These are phyloP conservation scores for Cicer pinnatifidum DNA, from an alignment of 306 rosid species.

Conservation along the genomic window DNA sequence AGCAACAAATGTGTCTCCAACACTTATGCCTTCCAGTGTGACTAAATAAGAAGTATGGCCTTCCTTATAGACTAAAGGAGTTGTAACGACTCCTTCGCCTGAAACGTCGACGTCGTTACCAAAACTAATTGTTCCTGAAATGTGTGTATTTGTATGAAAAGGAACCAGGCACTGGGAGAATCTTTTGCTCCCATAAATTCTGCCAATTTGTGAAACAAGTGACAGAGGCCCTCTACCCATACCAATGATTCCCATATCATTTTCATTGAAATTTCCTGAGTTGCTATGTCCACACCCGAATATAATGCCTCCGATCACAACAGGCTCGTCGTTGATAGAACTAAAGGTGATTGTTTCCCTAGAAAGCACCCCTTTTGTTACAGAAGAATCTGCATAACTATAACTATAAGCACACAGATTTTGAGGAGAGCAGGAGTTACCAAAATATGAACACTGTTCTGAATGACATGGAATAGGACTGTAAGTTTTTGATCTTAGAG, in stretches of 20 bases:
- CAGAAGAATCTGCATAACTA: conserved; percentile 49
- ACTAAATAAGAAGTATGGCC: conserved; percentile 56
- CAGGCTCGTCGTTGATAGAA: conserved; percentile 21
- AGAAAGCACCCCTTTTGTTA: conserved; percentile 54
- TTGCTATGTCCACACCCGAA: conserved; percentile 68
- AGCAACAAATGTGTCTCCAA: conserved; percentile 55
- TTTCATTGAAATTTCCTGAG: conserved; percentile 56
- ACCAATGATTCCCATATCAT: conserved; percentile 68
- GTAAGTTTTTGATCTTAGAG: conserved; percentile 54
- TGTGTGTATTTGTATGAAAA: conserved; percentile 52
- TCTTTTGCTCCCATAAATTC: conserved; percentile 49
- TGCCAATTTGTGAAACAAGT: conserved; percentile 58
- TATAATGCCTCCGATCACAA: conserved; percentile 41
- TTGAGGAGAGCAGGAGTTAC: conserved; percentile 48
- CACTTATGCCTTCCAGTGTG: conserved; percentile 60
- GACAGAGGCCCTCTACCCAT: conserved; percentile 64
- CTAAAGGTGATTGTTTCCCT: conserved; percentile 51
- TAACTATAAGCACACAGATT: conserved; percentile 54
- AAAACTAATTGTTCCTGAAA: conserved; percentile 52
- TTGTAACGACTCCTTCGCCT: conserved; percentile 61
- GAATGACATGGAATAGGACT: conserved; percentile 52
- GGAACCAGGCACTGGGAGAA: conserved; percentile 69
- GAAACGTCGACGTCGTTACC: conserved; percentile 60
- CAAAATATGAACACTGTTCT: conserved; percentile 47
- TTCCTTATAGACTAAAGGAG: conserved; percentile 53